These are phyloP conservation scores for Pichia sp. DNA, from an alignment of 1,139 yeast genomes.

Conservation along the genomic window DNA sequence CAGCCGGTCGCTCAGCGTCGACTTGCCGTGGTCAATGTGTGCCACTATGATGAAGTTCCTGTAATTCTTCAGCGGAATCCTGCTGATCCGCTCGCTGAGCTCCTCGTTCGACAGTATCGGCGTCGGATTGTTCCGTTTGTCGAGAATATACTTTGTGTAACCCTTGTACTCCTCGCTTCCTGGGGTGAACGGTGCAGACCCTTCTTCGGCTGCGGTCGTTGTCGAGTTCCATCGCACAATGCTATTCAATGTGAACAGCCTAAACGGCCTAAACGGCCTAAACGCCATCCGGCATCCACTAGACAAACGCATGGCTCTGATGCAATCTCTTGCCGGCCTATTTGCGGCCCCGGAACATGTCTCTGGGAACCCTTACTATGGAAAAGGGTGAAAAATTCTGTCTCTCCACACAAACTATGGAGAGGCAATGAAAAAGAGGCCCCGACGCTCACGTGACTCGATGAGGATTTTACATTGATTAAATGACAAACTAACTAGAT, in stretches of 20 bases:
- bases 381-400: no score
- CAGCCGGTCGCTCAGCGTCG: slow-evolving; percentile 82
- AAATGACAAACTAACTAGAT: no score
- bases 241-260: neutral
- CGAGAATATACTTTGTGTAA: slow-evolving; percentile 25
- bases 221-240: neutral
- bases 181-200: slow-evolving; percentile 6
- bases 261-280: no score
- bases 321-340: no score
- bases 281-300: neutral
- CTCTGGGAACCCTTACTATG: no score
- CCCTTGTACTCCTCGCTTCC: slow-evolving; percentile 24
- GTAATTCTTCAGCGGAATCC: slow-evolving; percentile 76
- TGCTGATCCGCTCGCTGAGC: slow-evolving; percentile 50
- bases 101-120: slow-evolving; percentile 20
- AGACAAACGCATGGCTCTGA: neutral
- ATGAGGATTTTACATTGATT: no score
- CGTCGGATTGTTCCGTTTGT: slow-evolving; percentile 27
- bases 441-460: neutral
- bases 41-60: slow-evolving; percentile 94
- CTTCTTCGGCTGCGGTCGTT: neutral
- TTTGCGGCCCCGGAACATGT: no score
- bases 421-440: no score
- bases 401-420: neutral
- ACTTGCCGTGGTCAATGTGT: slow-evolving; percentile 96